phyloP scores from a whole-genome alignment of 805 yeast species.

The Saccharomyces eubayanus region DNA sequence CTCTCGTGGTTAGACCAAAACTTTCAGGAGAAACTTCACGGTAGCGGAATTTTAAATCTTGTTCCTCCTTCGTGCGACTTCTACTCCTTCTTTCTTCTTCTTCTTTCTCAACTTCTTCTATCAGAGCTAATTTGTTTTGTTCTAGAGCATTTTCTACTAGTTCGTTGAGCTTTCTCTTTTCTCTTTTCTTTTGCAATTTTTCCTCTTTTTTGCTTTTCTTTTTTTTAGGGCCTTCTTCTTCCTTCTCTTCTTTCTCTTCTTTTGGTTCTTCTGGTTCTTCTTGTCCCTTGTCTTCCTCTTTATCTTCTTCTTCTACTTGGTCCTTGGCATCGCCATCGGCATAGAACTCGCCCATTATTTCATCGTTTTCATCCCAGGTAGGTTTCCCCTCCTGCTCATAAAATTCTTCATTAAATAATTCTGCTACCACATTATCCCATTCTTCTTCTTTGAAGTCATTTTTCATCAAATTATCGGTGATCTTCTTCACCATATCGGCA shows the following conservation, averaged over 20 bases:
- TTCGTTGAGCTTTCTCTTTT: slow-evolving; percentile 50
- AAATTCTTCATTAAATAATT: slow-evolving; percentile 77
- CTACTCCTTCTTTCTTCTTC: slow-evolving; percentile 49
- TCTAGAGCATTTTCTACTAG: slow-evolving; percentile 76
- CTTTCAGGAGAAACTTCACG: slow-evolving; percentile 94
- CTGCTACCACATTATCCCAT: slow-evolving; percentile 83
- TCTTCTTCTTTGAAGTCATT: slow-evolving; percentile 85
- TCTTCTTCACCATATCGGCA: slow-evolving; percentile 50
- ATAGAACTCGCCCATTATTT: slow-evolving; percentile 37
- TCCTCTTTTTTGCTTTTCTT: slow-evolving; percentile 46
- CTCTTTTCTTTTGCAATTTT: slow-evolving; percentile 51
- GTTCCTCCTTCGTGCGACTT: slow-evolving; percentile 37
- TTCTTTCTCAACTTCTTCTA: slow-evolving; percentile 61
- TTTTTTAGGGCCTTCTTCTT: slow-evolving; percentile 28
- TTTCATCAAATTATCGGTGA: slow-evolving; percentile 68
- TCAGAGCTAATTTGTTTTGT: slow-evolving; percentile 52
- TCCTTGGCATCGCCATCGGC: slow-evolving; percentile 37
- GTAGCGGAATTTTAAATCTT: slow-evolving; percentile 60
- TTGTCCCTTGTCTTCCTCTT: slow-evolving; percentile 25
- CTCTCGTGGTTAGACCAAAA: slow-evolving; percentile 77
- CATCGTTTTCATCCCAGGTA: slow-evolving; percentile 57
- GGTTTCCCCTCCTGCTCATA: slow-evolving; percentile 59
- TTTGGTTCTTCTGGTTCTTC: slow-evolving; percentile 9
- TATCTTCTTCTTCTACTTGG: slow-evolving; percentile 33
- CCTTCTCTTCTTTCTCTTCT: slow-evolving; percentile 15